Percentiles rank a stretch among this genome's conserved stretches.
Conservation (phyloP, 768 basidiomycete species). For the Auriscalpium orientale region DNA sequence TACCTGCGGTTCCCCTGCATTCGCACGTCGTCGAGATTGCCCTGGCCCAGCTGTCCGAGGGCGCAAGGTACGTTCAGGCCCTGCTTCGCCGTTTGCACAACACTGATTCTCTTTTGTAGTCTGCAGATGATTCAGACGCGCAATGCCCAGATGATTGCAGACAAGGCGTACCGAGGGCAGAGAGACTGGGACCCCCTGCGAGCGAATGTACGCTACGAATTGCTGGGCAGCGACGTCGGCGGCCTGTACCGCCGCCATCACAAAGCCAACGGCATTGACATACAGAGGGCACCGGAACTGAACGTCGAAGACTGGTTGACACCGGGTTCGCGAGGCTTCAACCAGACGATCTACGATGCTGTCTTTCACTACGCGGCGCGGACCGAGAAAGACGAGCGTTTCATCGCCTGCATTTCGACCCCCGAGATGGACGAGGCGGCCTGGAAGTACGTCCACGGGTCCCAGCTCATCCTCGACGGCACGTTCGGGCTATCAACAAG, state of each 20-base stretch:
- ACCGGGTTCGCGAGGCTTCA: not conserved
- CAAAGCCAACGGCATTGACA: not conserved
- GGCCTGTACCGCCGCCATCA: not conserved
- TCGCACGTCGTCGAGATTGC: not conserved
- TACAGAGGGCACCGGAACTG: not conserved
- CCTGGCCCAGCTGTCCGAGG: not conserved
- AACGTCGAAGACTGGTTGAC: not conserved
- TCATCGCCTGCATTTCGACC: not conserved
- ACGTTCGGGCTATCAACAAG: slow-evolving; percentile 18
- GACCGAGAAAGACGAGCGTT: not conserved
- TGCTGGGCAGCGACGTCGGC: not conserved
- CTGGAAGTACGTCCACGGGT: not conserved
- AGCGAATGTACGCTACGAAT: not conserved
- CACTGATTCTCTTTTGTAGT: not conserved
- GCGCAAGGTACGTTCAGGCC: not conserved
- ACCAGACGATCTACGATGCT: not conserved
- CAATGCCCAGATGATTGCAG: not conserved
- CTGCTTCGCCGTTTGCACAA: not conserved
- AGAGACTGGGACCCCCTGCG: not conserved
- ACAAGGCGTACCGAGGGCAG: not conserved
- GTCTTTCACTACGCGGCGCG: not conserved
- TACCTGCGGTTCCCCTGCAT: not conserved
- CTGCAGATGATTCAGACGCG: not conserved
- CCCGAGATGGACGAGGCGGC: not conserved
- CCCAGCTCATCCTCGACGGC: slow-evolving; percentile 18